Evolutionary conservation across 345 rosid species (phyloP), one percentile per base, ranked within the genome.

Genomic region (Moringa oleifera): DNA sequence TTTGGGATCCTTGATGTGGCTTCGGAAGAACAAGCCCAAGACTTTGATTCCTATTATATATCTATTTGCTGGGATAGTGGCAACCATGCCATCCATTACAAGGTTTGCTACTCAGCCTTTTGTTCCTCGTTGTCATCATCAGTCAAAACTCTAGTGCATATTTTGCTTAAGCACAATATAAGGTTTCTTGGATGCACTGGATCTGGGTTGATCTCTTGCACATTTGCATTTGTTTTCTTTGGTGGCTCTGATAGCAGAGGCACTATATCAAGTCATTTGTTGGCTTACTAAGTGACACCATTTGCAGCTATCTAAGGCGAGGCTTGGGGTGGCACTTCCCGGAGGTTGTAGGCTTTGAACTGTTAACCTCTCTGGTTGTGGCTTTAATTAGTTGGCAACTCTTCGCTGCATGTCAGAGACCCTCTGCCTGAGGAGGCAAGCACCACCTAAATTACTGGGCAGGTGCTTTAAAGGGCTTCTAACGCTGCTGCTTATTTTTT

Each of bases 81-180:
- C 99, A 8, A 94, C 99, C 51, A 90, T 94, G 99, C 99, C 99
- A 25, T 83, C 97, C 9, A 94, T 90, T 70, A 90, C 87, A 51
- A 84, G 90, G 90, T 84, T 23, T 68, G 64, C 57, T 23, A 25
- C 59, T 66, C 13, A n/a, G 53, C 22, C 60, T 41, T 55, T 10
- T 19, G 46, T 6, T 20, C 23, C 0, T 24, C 5, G 16, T 21
- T 60, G 53, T 51, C 53, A 51, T 25, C 18, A 9, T 25, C n/a
- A 9, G 31, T 58, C 54, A 50, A 23, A 51, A 0, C 11, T 51
- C 54, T 53, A 28, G 8, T 28, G 3, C 47, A 41, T 16, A 11
- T 41, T 19, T 9, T 25, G 22, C 15, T 6, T 46, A 13, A 46
- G 8, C 23, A 33, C 15, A 31, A 4, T 23, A 17, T 31, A 11